Evolutionary conservation across 2,329 filamentous ascomycete genomes (phyloP), one percentile per base, ranked within the genome.

Genomic region (Xylariomycetidae sp.): DNA sequence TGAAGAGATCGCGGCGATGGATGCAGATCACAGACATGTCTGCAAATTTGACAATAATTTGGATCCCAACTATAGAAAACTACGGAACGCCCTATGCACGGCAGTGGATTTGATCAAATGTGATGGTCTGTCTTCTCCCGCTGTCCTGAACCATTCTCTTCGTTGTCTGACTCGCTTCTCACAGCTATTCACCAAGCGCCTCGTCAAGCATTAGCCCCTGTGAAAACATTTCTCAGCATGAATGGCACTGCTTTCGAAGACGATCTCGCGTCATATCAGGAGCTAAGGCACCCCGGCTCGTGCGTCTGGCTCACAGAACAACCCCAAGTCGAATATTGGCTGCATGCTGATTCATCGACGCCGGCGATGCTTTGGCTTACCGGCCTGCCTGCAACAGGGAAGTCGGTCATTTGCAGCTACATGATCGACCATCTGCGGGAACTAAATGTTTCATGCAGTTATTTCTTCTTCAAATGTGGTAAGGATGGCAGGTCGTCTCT

Each of bases 1-100:
- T 22, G 58, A 59, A 40, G 44, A 51, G 33, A 45, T 50, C 30
- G 38, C 45, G 5, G 38, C 45, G 10, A 44, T 61, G 45, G 48
- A 59, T 36, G 57, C 59, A 6, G 53, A 62, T 35, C 58, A 62
- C 38, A 49, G 57, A 5, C 46, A 52, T 6, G 44, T 62, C 16
- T 62, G 57, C 50, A 62, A 62, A 37, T 63, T 58, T 34, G 40
- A 51, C 8, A 50, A 25, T 13, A 39, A 38, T 13, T 26, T 31
- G 3, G 57, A 62, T 33, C 43, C 51, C 2, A 63, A 60, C 32
- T 62, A 58, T 34, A 41, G 31, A 29, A 50, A 47, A 10, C 33
- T 62, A 6, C 47, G 55, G 27, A 56, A 61, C 37, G 48, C 56
- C 9, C 45, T 61, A 3, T 31, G 36, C 25, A 50, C 50, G 11